Evolutionary conservation across 2,329 filamentous ascomycete species (phyloP).

Genomic region (Sphaerostilbella broomeana): DNA sequence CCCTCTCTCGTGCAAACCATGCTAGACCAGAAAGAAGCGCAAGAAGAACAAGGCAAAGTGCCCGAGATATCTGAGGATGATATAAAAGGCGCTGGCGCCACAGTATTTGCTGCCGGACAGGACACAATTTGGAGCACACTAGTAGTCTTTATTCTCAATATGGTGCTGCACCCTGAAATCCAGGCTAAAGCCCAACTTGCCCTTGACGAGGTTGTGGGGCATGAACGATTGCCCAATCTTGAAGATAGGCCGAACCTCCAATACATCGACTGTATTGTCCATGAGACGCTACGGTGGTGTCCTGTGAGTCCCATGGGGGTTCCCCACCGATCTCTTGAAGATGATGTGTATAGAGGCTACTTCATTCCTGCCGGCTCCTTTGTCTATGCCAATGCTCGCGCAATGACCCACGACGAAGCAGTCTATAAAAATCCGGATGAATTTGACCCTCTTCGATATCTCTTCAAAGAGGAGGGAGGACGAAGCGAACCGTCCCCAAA

Average conservation of each 20-base stretch:
- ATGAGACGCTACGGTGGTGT: conserved; percentile 39
- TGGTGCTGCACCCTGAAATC: conserved; percentile 35
- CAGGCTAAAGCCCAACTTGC: conserved; percentile 40
- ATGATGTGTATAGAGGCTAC: conserved; percentile 51
- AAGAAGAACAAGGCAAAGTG: conserved; percentile 21
- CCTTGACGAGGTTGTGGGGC: conserved; percentile 42
- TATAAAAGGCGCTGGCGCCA: conserved; percentile 43
- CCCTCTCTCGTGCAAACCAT: conserved; percentile 24
- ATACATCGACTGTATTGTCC: conserved; percentile 40
- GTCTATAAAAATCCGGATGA: conserved; percentile 35
- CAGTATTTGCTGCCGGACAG: conserved; percentile 41
- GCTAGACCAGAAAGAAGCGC: conserved; percentile 20
- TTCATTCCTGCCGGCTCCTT: conserved; percentile 49
- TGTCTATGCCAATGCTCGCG: conserved; percentile 36
- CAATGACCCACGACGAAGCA: conserved; percentile 37
- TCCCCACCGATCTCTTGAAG: conserved; percentile 46
- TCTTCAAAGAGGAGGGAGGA: conserved; percentile 28
- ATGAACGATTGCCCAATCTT: conserved; percentile 38
- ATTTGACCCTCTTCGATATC: conserved; percentile 42
- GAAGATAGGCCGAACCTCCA: conserved; percentile 36
- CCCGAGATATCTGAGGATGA: conserved; percentile 35
- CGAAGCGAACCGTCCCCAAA: conserved; percentile 39
- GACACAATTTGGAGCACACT: conserved; percentile 40
- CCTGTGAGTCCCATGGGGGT: conserved; percentile 44
- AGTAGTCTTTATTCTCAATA: conserved; percentile 39